These are phyloP conservation scores for Helenozyma baotianmanensis DNA, from an alignment of 805 yeast genomes.

Conservation along the genomic window DNA sequence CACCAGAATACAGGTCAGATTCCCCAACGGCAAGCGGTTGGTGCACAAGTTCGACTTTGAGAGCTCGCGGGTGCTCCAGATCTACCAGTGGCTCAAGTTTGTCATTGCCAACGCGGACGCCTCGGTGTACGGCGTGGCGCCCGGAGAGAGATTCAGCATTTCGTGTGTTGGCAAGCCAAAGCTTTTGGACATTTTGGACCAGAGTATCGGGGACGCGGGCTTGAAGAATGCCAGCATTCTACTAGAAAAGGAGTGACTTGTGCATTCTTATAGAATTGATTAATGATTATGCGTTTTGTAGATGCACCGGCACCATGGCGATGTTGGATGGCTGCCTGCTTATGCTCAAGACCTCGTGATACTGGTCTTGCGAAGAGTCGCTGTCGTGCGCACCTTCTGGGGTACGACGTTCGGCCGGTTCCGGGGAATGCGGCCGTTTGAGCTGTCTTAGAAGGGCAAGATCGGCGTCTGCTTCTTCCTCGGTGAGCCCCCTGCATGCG, in stretches of 20 bases:
- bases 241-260: slow-evolving; percentile 41
- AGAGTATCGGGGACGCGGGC: slow-evolving; percentile 68
- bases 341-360: slow-evolving; percentile 6
- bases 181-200: slow-evolving; percentile 53
- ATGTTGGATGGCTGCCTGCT: slow-evolving; percentile 6
- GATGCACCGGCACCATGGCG: not conserved
- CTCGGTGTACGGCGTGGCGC: slow-evolving; percentile 49
- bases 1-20: slow-evolving; percentile 83
- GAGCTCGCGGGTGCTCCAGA: slow-evolving; percentile 49
- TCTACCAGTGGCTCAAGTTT: slow-evolving; percentile 67
- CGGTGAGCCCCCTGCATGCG: slow-evolving; percentile 12
- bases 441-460: slow-evolving; percentile 6
- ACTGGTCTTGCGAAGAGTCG: slow-evolving; percentile 6
- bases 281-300: too few relatives aligned
- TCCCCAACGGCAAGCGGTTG: slow-evolving; percentile 80
- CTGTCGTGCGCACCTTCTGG: too few relatives aligned
- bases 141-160: slow-evolving; percentile 26
- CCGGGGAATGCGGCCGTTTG: too few relatives aligned
- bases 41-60: slow-evolving; percentile 61
- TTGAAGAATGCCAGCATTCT: slow-evolving; percentile 77
- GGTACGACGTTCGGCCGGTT: too few relatives aligned
- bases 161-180: slow-evolving; percentile 35
- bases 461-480: slow-evolving; percentile 12
- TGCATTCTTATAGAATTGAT: too few relatives aligned
- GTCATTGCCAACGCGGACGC: slow-evolving; percentile 42